Percentiles rank a stretch among this genome's conserved stretches.
These are phyloP conservation scores for Penicillium herquei DNA, from an alignment of 495 filamentous ascomycete genomes.

Conservation along the genomic window DNA sequence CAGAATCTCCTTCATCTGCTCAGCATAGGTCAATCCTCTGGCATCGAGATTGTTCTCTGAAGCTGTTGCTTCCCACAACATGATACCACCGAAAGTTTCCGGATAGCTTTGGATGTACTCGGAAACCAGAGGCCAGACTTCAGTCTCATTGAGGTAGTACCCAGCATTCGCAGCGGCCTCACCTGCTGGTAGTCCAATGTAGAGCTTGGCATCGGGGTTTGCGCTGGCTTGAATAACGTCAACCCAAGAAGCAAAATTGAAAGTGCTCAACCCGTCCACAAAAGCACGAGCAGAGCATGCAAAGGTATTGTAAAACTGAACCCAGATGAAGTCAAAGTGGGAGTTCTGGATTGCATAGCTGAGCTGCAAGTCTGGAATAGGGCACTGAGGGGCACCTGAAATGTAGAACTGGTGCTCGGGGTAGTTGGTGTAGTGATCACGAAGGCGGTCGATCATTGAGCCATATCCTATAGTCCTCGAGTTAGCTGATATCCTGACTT, in stretches of 20 bases:
- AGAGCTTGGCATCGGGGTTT: constrained; percentile 62
- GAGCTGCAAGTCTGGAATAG: constrained; percentile 57
- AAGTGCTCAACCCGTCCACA: constrained; percentile 41
- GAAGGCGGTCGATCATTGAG: constrained; percentile 51
- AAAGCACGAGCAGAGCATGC: constrained; percentile 55
- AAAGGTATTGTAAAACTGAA: constrained; percentile 67
- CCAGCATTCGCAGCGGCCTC: constrained; percentile 32
- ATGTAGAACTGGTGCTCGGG: constrained; percentile 56
- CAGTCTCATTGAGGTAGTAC: constrained; percentile 47
- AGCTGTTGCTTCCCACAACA: constrained; percentile 69
- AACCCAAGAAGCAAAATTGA: constrained; percentile 68
- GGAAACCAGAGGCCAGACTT: constrained; percentile 48
- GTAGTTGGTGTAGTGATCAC: constrained; percentile 44
- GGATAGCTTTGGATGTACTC: constrained; percentile 50
- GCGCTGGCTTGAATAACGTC: constrained; percentile 53
- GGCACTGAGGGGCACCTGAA: constrained; percentile 64
- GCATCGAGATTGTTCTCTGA: constrained; percentile 48
- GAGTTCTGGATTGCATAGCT: constrained; percentile 47
- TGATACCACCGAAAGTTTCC: constrained; percentile 63
- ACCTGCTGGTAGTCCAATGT: constrained; percentile 61
- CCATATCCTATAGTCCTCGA: constrained; percentile 30
- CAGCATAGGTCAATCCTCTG: constrained; percentile 33
- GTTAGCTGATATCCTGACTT: constrained; percentile 10
- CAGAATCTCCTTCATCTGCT: constrained; percentile 45
- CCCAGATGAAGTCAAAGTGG: constrained; percentile 62